Base-by-base conservation (phyloP, 208 protist genomes). In the Trypanosoma theileri region DNA sequence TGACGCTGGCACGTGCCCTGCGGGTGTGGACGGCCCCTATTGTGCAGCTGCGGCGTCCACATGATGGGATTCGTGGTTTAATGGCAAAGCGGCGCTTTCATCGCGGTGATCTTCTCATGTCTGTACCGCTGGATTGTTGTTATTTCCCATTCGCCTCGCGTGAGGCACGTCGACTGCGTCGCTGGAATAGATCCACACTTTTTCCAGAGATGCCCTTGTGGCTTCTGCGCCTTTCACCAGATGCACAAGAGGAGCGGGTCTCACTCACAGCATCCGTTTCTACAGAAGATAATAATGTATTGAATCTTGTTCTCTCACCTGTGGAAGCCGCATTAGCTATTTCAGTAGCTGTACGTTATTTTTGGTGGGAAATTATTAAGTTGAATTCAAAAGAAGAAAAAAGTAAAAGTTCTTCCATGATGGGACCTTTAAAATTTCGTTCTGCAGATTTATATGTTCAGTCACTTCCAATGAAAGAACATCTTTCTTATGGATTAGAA, bases 291-390 rank as follows among this genome's bases (percentile, higher is more conserved):
- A 51, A 55, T n/a, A 60, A 59, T 12, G 71, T 91, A 2, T 22
- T 85, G 19, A 80, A 82, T 3, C 46, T 95, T 44, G 67, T 58
- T 6, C 54, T 95, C n/a, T 81, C 90, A 3, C 84, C 88, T 0
- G 86, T 92, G 12, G 86, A 93, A 73, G 91, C 91, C 0, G 63
- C 86, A 14, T 55, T 93, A 19, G 69, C 81, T 3, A 75, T 84
- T 7, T 74, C 73, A 21, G 71, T 88, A 1, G 84, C 86, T 1
- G 52, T 93, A 19, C 91, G 86, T 26, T 92, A 89, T 67, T 96
- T 96, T 71, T 94, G 81, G 64, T 12, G 53, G 3, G 46, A 58
- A 0, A 61, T 55, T 58, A 54, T 72, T 16, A 66, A 64, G 3
- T 45, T 88, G 19, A 64, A 66, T 22, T 14, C 45, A 22, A 40